phyloP scores from a whole-genome alignment of 805 yeast species.

The Scheffersomyces amazonensis region DNA sequence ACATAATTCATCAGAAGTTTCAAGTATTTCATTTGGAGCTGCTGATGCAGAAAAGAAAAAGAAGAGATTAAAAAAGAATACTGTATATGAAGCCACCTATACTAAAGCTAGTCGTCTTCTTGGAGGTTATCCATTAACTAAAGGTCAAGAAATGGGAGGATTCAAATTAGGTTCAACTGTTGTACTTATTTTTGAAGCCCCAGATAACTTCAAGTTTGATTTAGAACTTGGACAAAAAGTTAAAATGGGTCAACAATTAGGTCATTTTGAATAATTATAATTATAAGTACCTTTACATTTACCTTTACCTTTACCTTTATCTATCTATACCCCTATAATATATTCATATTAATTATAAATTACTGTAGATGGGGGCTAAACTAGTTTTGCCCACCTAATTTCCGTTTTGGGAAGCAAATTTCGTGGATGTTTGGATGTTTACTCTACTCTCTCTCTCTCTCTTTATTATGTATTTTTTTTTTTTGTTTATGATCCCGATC shows the following conservation, averaged over 20 bases:
- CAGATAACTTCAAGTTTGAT: conserved; percentile 68
- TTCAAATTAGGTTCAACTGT: conserved; percentile 94
- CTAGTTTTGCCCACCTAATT: no score
- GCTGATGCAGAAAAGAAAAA: conserved; percentile 17
- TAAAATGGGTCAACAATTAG: conserved; percentile 80
- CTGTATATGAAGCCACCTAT: conserved; percentile 94
- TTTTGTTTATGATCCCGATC: no score
- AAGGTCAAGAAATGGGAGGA: conserved; percentile 97
- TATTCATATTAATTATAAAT: no score
- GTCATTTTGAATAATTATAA: conserved; percentile 39
- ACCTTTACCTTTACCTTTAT: no score
- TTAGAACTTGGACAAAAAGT: conserved; percentile 73
- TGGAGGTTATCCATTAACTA: conserved; percentile 83
- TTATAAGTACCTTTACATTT: no score
- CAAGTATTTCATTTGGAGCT: conserved; percentile 10
- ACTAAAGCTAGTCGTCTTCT: conserved; percentile 69
- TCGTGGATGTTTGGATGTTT: no score
- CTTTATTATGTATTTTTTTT: no score
- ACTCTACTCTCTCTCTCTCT: no score
- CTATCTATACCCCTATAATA: no score
- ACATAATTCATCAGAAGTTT: conserved; percentile 8
- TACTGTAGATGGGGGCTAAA: no score
- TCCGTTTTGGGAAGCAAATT: no score
- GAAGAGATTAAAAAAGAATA: conserved; percentile 58
- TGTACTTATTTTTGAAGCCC: conserved; percentile 97